Conservation (phyloP, 2,329 filamentous ascomycete species). For the Chaetomium sp. region DNA sequence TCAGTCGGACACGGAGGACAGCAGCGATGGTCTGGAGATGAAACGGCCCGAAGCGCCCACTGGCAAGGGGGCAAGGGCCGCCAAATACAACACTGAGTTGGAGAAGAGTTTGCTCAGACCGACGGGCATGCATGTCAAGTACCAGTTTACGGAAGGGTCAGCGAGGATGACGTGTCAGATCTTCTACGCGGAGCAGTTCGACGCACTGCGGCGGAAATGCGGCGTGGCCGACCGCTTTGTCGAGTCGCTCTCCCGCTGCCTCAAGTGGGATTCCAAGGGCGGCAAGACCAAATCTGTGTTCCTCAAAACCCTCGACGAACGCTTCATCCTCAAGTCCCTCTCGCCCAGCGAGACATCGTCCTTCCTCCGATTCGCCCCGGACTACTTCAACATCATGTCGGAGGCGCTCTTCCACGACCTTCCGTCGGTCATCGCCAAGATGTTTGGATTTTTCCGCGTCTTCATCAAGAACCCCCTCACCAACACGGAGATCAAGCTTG, state of each 20-base stretch:
- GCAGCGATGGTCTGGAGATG: conserved; percentile 25
- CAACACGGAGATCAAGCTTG: conserved; percentile 89
- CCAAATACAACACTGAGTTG: conserved; percentile 58
- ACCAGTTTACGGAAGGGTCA: conserved; percentile 89
- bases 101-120: conserved; percentile 78
- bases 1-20: conserved; percentile 32
- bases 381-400: conserved; percentile 96
- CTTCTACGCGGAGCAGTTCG: conserved; percentile 97
- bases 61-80: conserved; percentile 31
- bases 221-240: conserved; percentile 90
- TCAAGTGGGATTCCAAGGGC: conserved; percentile 97
- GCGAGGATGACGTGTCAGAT: conserved; percentile 97
- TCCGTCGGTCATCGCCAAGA: conserved; percentile 95
- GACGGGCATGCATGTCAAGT: conserved; percentile 90
- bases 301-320: conserved; percentile 90
- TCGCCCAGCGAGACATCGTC: conserved; percentile 88
- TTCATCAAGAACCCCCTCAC: conserved; percentile 92
- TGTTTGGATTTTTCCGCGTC: conserved; percentile 97
- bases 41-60: conserved; percentile 28
- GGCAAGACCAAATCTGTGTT: conserved; percentile 98
- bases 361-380: conserved; percentile 90
- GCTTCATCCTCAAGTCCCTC: conserved; percentile 86
- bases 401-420: conserved; percentile 92
- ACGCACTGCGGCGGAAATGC: conserved; percentile 86
- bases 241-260: conserved; percentile 87